A percentile compares a stretch with the other conserved stretches of the same genome.
phyloP scores from a whole-genome alignment of 495 filamentous ascomycete species.

The Acidiella bohemica region DNA sequence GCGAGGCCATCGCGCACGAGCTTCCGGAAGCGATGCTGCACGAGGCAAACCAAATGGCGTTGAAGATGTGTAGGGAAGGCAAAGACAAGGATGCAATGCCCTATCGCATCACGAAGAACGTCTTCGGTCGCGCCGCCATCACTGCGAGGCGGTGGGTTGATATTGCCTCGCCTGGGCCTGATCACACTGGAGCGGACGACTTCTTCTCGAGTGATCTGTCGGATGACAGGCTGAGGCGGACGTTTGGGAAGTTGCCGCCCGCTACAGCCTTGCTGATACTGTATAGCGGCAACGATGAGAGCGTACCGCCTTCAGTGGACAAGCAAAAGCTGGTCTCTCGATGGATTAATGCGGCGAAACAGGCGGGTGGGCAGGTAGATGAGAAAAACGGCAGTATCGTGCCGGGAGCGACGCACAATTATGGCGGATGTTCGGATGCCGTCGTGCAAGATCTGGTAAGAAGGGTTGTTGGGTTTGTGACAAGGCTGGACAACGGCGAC shows the following conservation, averaged over 20 bases:
- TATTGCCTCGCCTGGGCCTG: constrained; percentile 43
- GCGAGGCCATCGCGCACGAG: constrained; percentile 44
- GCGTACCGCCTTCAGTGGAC: constrained; percentile 48
- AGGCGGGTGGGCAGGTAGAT: constrained; percentile 36
- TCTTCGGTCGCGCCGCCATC: constrained; percentile 43
- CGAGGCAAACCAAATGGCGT: constrained; percentile 39
- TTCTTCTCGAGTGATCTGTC: constrained; percentile 71
- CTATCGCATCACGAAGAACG: constrained; percentile 31
- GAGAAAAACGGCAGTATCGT: constrained; percentile 43
- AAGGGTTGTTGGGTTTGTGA: constrained; percentile 45
- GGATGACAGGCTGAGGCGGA: constrained; percentile 42
- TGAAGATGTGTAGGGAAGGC: constrained; percentile 39
- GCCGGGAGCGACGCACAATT: constrained; percentile 47
- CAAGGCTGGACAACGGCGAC: constrained; percentile 29
- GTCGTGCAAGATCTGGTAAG: constrained; percentile 38
- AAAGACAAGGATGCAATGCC: constrained; percentile 46
- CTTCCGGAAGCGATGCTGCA: constrained; percentile 35
- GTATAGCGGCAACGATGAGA: constrained; percentile 61
- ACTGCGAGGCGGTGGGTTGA: constrained; percentile 56
- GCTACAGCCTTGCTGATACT: constrained; percentile 48
- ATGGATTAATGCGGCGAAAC: constrained; percentile 44
- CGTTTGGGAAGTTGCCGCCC: constrained; percentile 50
- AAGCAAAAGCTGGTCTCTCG: constrained; percentile 46
- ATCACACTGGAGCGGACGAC: constrained; percentile 62
- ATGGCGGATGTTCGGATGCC: constrained; percentile 34